Base-by-base conservation (phyloP, 257 asterid genomes). In the Rhazya stricta region DNA sequence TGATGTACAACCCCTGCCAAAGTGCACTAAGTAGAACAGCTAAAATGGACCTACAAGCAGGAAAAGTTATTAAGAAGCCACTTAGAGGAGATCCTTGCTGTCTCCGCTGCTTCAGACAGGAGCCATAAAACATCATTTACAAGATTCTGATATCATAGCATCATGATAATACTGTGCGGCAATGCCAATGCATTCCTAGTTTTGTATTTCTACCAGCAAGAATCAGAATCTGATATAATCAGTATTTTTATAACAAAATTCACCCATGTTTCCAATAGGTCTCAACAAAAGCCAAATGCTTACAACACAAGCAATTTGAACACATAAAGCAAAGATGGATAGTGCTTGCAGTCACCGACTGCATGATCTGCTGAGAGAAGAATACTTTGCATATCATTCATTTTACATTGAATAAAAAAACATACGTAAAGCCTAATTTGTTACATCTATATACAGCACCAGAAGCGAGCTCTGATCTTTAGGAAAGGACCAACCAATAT, bases 401-500 rank as follows among this genome's bases (percentile, higher is more conserved):
- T 75, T 77, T 84, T 83, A 82, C 90, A 87, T 67, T 10, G 27
- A 73, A 79, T 43, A 54, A 72, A 74, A n/a, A 74, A 71, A 61
- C 82, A 77, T 72, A 78, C 62, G 65, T 34, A 79, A 69, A 63
- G 79, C 73, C 80, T 45, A 79, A 73, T 67, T 73, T 72, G 82
- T 79, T 72, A 67, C 81, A 75, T 69, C 82, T 78, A 78, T 78
- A 48, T 66, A 73, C 78, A 75, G 77, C 77, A 78, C 75, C 75
- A 72, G 78, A 80, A 75, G 73, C 23, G 76, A 84, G 76, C 80
- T 76, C 84, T 78, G 73, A 72, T 80, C 83, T 78, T 71, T 77
- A 75, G 78, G 76, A 80, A 84, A 80, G 84, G 78, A 78, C 80
- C 83, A 69, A 67, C 76, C 78, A 71, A 72, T 69, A 72, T 73